A percentile compares a stretch with the other conserved stretches of the same genome.
phyloP scores from a whole-genome alignment of 1,284 basidiomycete genomes.

The Pascua guehoae region DNA sequence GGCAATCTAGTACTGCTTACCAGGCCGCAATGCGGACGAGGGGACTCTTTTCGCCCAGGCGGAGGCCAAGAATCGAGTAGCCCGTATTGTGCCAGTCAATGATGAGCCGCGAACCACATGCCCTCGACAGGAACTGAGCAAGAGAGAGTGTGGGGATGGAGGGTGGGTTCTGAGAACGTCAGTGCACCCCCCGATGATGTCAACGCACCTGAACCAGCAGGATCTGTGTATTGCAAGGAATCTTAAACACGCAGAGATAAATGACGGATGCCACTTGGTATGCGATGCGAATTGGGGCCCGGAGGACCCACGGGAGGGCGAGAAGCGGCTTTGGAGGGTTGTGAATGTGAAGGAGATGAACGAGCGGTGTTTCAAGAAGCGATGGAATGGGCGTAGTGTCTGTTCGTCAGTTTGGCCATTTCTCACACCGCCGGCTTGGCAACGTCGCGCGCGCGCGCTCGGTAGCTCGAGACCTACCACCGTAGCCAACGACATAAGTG shows the following conservation, averaged over 20 bases:
- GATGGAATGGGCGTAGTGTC: conserved; percentile 70
- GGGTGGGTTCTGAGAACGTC: conserved; percentile 74
- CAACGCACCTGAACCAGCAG: conserved; percentile 79
- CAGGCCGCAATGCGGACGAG: conserved; percentile 71
- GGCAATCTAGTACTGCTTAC: conserved; percentile 49
- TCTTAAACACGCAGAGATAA: conserved; percentile 55
- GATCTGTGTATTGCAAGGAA: conserved; percentile 71
- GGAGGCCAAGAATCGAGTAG: conserved; percentile 85
- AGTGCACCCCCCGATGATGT: background rate
- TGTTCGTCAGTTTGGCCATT: conserved; percentile 34
- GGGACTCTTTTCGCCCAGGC: conserved; percentile 63
- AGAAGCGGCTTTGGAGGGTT: conserved; percentile 65
- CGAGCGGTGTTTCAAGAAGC: conserved; percentile 61
- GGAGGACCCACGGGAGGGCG: conserved; percentile 60
- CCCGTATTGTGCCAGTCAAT: conserved; percentile 99
- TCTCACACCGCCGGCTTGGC: background rate
- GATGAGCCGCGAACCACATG: conserved; percentile 76
- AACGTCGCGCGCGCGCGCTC: background rate
- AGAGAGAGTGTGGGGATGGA: conserved; percentile 89
- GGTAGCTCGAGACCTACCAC: conserved; percentile 56
- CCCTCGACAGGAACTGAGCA: conserved; percentile 66
- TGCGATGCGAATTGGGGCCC: conserved; percentile 75
- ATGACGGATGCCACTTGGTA: conserved; percentile 67
- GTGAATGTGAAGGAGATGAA: conserved; percentile 65
- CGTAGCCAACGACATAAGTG: conserved; percentile 81